Evolutionary conservation across 306 rosid species (phyloP).

Genomic region (Cucumis sativus): DNA sequence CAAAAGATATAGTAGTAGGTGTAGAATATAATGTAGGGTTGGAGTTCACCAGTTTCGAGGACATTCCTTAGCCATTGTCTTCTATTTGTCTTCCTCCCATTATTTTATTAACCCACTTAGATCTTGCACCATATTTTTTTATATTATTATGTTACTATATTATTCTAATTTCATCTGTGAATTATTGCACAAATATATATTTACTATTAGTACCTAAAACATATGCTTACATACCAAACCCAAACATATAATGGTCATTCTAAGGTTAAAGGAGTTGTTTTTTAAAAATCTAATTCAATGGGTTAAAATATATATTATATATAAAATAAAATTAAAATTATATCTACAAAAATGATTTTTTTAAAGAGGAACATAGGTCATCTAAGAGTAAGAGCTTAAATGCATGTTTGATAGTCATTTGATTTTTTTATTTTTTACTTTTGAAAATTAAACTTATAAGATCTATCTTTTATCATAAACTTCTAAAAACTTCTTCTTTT

Average conservation of each 20-base stretch:
- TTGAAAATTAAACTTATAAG: no score
- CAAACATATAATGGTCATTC: not conserved
- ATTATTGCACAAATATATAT: not conserved
- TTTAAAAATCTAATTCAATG: no score
- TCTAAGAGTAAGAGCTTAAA: no score
- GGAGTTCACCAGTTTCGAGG: not conserved
- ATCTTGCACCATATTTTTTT: not conserved
- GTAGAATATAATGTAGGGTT: not conserved
- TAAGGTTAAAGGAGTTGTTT: no score
- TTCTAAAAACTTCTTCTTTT: no score
- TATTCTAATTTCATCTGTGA: not conserved
- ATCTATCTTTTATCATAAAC: no score
- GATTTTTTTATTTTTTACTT: no score
- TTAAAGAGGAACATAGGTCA: no score
- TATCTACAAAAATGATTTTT: no score
- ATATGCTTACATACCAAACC: conserved; percentile 1
- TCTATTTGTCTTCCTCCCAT: not conserved
- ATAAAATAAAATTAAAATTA: no score
- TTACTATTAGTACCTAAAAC: not conserved
- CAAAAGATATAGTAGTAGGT: not conserved
- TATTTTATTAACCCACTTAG: conserved; percentile 8
- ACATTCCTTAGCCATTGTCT: conserved; percentile 3
- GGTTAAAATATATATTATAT: no score
- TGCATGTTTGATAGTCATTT: no score
- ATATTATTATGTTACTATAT: not conserved